Evolutionary conservation across 768 basidiomycete genomes (phyloP).

Genomic region (Thelephora ganbajun): DNA sequence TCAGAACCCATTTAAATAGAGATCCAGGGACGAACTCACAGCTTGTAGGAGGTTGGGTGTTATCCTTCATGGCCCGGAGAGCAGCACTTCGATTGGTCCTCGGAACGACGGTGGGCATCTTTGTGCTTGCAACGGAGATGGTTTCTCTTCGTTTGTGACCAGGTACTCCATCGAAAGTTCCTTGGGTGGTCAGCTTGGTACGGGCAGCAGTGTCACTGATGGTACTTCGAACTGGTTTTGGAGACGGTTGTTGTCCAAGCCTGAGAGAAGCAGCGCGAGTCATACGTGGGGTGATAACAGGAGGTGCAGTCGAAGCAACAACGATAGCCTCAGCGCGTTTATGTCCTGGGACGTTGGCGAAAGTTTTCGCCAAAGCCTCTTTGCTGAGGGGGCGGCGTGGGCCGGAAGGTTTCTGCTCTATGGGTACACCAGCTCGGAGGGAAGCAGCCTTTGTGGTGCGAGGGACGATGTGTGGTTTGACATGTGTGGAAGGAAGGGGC

Average conservation of each 20-base stretch:
- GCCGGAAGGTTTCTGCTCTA: conserved; percentile 27
- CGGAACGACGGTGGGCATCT: conserved; percentile 28
- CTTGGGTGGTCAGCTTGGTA: conserved; percentile 19
- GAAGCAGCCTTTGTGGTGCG: conserved; percentile 65
- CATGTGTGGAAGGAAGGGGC: conserved; percentile 44
- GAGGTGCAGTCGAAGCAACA: conserved; percentile 66
- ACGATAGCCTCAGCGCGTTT: conserved; percentile 53
- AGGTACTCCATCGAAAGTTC: conserved; percentile 66
- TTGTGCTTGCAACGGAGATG: conserved; percentile 48
- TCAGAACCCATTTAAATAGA: background rate
- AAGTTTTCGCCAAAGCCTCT: conserved; percentile 48
- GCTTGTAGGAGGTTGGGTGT: conserved; percentile 43
- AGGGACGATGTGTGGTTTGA: conserved; percentile 56
- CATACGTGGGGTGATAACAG: conserved; percentile 59
- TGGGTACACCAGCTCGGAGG: conserved; percentile 46
- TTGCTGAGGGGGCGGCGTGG: conserved; percentile 45
- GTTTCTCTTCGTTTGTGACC: conserved; percentile 73
- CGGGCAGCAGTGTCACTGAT: conserved; percentile 4
- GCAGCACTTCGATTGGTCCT: conserved; percentile 29
- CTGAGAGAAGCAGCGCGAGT: conserved; percentile 62
- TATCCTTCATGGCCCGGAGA: conserved; percentile 27
- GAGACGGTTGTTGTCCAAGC: conserved; percentile 35
- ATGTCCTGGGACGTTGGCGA: conserved; percentile 72
- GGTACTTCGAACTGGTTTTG: conserved; percentile 14
- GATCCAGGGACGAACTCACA: conserved; percentile 49